phyloP scores from a whole-genome alignment of 106 monocot genomes.

The Allium fistulosum region DNA sequence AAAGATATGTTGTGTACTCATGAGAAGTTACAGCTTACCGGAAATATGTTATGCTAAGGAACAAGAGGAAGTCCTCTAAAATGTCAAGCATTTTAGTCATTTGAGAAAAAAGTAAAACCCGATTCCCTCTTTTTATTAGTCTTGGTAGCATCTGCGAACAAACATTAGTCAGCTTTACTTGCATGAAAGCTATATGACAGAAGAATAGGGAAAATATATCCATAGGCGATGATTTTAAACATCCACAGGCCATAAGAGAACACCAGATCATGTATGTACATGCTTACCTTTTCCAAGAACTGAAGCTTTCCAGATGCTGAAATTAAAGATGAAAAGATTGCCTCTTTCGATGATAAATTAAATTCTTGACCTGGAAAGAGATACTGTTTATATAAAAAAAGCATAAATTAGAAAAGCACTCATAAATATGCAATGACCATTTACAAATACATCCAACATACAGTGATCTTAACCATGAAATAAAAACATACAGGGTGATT shows the following conservation, averaged over 20 bases:
- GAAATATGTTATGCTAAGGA: conserved; percentile 20
- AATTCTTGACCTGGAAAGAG: conserved; percentile 42
- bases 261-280: neutral
- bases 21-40: conserved; percentile 15
- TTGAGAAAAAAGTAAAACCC: conserved; percentile 49
- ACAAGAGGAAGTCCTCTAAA: conserved; percentile 41
- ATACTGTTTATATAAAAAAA: conserved; percentile 20
- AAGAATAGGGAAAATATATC: neutral
- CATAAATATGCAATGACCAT: neutral
- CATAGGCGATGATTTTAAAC: too few relatives aligned
- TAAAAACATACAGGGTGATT: conserved; percentile 40
- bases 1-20: too few relatives aligned
- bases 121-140: conserved; percentile 42
- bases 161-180: neutral
- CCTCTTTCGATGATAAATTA: conserved; percentile 14
- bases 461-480: neutral
- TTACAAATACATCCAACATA: neutral
- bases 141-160: conserved; percentile 37
- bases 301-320: conserved; percentile 45
- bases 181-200: neutral
- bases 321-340: conserved; percentile 28
- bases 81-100: conserved; percentile 52
- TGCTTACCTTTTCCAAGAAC: conserved; percentile 39
- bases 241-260: too few relatives aligned
- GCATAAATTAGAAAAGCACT: neutral